Conservation (phyloP, 2,329 filamentous ascomycete genomes). For the Apiospora kogelbergensis region DNA sequence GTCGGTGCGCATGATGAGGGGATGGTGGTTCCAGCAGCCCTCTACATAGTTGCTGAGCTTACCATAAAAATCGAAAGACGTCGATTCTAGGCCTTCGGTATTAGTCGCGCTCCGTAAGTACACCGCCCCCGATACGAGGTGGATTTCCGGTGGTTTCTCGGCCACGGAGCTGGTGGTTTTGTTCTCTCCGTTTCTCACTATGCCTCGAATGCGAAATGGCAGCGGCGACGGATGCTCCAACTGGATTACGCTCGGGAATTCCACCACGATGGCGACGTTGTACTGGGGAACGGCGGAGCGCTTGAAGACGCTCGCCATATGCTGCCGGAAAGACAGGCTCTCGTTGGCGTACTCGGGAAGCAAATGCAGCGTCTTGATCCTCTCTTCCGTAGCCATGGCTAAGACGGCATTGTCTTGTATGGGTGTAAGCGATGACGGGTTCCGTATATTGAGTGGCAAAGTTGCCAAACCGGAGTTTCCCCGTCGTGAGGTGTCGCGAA, state of each 20-base stretch:
- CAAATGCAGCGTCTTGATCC: constrained; percentile 26
- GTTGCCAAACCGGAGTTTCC: constrained; percentile 15
- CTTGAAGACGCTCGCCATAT: constrained; percentile 30
- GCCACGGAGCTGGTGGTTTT: constrained; percentile 18
- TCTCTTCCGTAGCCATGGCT: background rate
- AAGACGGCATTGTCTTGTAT: constrained; percentile 19
- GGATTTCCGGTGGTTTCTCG: constrained; percentile 16
- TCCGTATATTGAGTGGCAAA: constrained; percentile 24
- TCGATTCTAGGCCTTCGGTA: constrained; percentile 7
- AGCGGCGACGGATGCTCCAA: constrained; percentile 25
- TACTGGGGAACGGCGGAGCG: constrained; percentile 34
- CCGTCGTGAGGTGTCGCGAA: constrained; percentile 16
- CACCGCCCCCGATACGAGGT: constrained; percentile 18
- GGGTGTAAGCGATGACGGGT: constrained; percentile 11
- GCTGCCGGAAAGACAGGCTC: constrained; percentile 32
- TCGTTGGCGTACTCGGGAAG: constrained; percentile 27
- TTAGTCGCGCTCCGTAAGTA: background rate
- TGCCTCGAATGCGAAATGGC: constrained; percentile 21
- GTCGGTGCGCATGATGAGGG: background rate
- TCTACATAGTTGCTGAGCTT: background rate
- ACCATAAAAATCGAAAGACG: background rate
- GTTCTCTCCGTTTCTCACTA: constrained; percentile 9
- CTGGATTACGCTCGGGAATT: constrained; percentile 30
- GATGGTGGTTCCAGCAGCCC: constrained; percentile 7
- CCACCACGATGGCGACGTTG: constrained; percentile 24